Percentiles rank a stretch among this genome's conserved stretches.
Evolutionary conservation across 2,329 filamentous ascomycete species (phyloP).

Genomic region (Pseudogymnoascus sp.): DNA sequence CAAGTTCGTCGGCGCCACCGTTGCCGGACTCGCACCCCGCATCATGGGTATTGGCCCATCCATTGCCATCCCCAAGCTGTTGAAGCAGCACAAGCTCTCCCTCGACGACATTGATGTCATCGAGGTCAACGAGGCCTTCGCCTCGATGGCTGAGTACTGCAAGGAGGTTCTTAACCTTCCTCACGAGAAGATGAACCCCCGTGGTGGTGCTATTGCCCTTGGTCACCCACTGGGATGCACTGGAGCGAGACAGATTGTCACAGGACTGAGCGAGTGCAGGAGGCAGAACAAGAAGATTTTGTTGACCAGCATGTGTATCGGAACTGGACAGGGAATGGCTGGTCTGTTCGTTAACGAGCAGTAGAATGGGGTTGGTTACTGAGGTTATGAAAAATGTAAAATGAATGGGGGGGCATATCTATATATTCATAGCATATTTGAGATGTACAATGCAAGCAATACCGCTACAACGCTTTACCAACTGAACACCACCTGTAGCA

Average conservation of each 20-base stretch:
- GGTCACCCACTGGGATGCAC: constrained; percentile 78
- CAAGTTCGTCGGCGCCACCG: constrained; percentile 89
- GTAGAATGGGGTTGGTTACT: background rate
- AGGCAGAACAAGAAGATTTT: constrained; percentile 84
- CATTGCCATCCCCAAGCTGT: constrained; percentile 71
- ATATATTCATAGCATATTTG: background rate
- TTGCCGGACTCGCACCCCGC: constrained; percentile 81
- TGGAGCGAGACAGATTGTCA: constrained; percentile 76
- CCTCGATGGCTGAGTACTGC: constrained; percentile 96
- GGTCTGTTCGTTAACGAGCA: constrained; percentile 58
- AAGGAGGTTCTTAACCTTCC: constrained; percentile 64
- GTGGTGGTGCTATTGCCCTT: constrained; percentile 75
- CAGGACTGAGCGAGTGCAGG: constrained; percentile 76
- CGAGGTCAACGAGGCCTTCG: constrained; percentile 97
- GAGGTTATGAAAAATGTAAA: background rate
- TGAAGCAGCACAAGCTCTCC: constrained; percentile 68
- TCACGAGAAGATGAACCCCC: constrained; percentile 70
- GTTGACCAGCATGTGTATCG: constrained; percentile 84
- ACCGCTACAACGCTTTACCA: background rate
- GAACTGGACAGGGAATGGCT: constrained; percentile 63
- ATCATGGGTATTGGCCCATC: constrained; percentile 94
- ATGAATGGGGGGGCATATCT: background rate
- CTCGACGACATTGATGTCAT: constrained; percentile 81
- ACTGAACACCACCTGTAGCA: background rate
- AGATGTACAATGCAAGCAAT: background rate